A percentile compares a stretch with the other conserved stretches of the same genome.
These are phyloP conservation scores for Ophiostoma ulmi DNA, from an alignment of 2,329 filamentous ascomycete genomes.

Conservation along the genomic window DNA sequence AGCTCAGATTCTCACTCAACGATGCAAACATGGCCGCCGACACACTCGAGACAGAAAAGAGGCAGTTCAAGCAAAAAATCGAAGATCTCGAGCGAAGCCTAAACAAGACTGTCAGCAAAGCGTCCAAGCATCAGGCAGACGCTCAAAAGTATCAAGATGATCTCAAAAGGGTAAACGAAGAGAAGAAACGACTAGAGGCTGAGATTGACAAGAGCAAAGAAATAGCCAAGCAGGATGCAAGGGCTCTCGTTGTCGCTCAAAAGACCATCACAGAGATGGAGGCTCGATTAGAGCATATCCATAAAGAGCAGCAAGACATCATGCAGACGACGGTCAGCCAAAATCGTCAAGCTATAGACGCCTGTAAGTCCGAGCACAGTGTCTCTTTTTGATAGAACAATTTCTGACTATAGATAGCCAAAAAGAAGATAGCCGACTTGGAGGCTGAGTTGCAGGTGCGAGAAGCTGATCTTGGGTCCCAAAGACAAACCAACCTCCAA, in stretches of 20 bases:
- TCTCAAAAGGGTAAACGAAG: conserved; percentile 43
- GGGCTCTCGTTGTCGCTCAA: conserved; percentile 32
- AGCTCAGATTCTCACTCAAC: conserved; percentile 24
- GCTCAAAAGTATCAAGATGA: conserved; percentile 35
- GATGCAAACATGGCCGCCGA: conserved; percentile 19
- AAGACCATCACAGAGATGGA: conserved; percentile 35
- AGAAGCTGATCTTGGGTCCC: conserved; percentile 18
- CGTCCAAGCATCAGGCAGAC: conserved; percentile 36
- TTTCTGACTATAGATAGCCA: background rate
- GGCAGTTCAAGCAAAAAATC: conserved; percentile 22
- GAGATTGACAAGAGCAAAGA: background rate
- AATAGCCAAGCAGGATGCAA: conserved; percentile 28
- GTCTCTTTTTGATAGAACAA: background rate
- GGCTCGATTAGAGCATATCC: conserved; percentile 33
- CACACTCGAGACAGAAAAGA: conserved; percentile 22
- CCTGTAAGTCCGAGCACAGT: conserved; percentile 21
- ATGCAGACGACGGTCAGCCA: conserved; percentile 24
- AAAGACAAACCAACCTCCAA: conserved; percentile 14
- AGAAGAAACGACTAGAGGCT: conserved; percentile 43
- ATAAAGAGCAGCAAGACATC: conserved; percentile 30
- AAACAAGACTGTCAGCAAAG: conserved; percentile 30
- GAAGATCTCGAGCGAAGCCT: conserved; percentile 31
- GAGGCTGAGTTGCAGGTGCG: conserved; percentile 10
- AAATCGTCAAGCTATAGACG: conserved; percentile 17
- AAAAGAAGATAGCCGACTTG: conserved; percentile 21